Base-by-base conservation (phyloP, 2,329 filamentous ascomycete species). In the Penicillium paneum region DNA sequence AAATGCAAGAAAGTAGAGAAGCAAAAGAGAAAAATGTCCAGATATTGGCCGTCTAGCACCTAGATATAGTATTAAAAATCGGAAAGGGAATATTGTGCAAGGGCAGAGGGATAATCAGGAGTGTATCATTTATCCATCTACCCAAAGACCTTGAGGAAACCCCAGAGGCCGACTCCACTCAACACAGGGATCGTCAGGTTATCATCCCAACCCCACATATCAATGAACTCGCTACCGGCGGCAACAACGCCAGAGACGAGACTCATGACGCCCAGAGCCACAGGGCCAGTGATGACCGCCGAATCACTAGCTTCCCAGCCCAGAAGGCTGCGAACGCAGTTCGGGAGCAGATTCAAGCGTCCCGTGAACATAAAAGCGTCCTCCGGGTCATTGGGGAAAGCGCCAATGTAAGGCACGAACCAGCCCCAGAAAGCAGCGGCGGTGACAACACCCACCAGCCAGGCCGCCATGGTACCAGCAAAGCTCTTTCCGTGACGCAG, bases 151-250 rank as follows among this genome's bases (percentile, higher is more conserved):
- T 89, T 95, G 65, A 97, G 80, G 72, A 99, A 97, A 0, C 88
- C 89, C 87, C 90, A 96, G 57, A 99, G 85, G 7, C 92, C 92
- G 42, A 91, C 75, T 24, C 92, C 91, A 69, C 91, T 96, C 46
- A 99, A 79, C 26, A 96, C 85, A 2, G 94, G 94, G 72, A 99
- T 99, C 46, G 93, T 97, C 65, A 99, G 79, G 74, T 99, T 99
- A 76, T 99, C 94, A 68, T 99, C 94, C 89, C 91, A 92, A 44
- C 91, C 90, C 71, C 91, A 97, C 0, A 97, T 68, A 75, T 99
- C 91, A 42, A 96, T 81, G 15, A 93, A 88, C 75, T 99, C 94
- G 67, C 91, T 97, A 41, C 86, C 86, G 53, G 91, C 90, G 39
- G 91, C 94, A 49, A 93, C 84, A 40, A 97, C 75, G n/a, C 94